phyloP scores from a whole-genome alignment of 768 basidiomycete species.

The Suillus spraguei region DNA sequence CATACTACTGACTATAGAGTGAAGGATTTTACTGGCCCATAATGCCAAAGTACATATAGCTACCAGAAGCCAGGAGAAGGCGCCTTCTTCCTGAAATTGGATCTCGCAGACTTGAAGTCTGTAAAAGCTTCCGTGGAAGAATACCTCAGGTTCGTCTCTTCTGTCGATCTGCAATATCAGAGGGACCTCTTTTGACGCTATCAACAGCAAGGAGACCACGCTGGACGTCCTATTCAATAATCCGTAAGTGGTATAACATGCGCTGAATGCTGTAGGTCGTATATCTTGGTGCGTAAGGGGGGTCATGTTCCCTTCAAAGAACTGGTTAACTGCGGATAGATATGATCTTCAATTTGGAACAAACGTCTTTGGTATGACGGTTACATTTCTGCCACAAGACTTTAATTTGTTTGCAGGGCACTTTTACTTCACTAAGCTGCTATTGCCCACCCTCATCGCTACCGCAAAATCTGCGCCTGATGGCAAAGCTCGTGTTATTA shows the following conservation, averaged over 20 bases:
- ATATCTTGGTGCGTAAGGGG: conserved; percentile 35
- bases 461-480: conserved; percentile 36
- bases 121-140: conserved; percentile 43
- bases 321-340: conserved; percentile 47
- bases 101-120: conserved; percentile 40
- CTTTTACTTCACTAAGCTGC: conserved; percentile 46
- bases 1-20: background rate
- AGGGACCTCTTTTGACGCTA: background rate
- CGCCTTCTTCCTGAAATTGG: conserved; percentile 47
- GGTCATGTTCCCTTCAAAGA: conserved; percentile 46
- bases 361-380: conserved; percentile 48
- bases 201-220: conserved; percentile 44
- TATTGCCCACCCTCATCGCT: conserved; percentile 43
- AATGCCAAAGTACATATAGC: conserved; percentile 72
- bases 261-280: background rate
- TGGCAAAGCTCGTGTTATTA: conserved; percentile 43
- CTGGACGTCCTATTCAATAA: conserved; percentile 54
- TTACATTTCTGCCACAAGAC: conserved; percentile 19
- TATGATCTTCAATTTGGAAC: conserved; percentile 61
- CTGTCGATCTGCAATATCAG: background rate
- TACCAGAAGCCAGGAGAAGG: conserved; percentile 46
- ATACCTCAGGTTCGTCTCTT: conserved; percentile 33
- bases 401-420: conserved; percentile 39
- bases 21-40: conserved; percentile 51
- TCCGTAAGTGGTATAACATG: conserved; percentile 34